These are phyloP conservation scores for Sporothrix phasma DNA, from an alignment of 2,329 filamentous ascomycete species.

Conservation along the genomic window DNA sequence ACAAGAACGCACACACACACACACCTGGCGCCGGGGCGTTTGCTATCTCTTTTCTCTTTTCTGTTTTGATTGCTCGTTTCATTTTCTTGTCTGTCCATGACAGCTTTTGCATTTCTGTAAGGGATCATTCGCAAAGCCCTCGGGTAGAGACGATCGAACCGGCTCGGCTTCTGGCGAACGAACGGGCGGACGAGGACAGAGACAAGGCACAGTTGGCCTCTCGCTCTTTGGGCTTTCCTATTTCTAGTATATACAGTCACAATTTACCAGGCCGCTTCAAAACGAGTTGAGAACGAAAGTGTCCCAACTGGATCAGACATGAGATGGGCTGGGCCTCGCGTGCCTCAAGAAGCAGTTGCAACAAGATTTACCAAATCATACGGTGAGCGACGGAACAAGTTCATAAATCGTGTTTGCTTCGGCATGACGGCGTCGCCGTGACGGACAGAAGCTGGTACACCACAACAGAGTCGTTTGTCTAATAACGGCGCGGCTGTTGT, in stretches of 20 bases:
- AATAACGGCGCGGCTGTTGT: neutral
- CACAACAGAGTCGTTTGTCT: neutral
- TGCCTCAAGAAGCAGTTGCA: neutral
- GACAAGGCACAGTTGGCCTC: neutral
- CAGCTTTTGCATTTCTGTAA: neutral
- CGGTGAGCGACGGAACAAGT: too few species aligned
- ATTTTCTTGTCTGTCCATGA: neutral
- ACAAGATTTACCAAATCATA: too few species aligned
- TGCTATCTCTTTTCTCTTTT: neutral
- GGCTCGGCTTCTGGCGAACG: neutral
- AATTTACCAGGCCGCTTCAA: too few species aligned
- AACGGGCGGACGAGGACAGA: neutral
- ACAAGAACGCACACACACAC: conserved; percentile 2
- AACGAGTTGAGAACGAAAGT: neutral
- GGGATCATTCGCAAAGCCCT: neutral
- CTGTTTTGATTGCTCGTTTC: neutral
- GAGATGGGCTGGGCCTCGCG: neutral
- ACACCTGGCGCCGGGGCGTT: conserved; percentile 13
- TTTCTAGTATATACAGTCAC: neutral
- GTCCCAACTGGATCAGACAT: neutral
- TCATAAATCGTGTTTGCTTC: neutral
- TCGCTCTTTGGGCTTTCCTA: neutral
- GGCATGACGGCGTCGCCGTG: neutral
- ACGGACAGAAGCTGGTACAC: neutral
- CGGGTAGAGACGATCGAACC: neutral